phyloP scores from a whole-genome alignment of 108 stramenopile species.

The Cyclotella sp. region DNA sequence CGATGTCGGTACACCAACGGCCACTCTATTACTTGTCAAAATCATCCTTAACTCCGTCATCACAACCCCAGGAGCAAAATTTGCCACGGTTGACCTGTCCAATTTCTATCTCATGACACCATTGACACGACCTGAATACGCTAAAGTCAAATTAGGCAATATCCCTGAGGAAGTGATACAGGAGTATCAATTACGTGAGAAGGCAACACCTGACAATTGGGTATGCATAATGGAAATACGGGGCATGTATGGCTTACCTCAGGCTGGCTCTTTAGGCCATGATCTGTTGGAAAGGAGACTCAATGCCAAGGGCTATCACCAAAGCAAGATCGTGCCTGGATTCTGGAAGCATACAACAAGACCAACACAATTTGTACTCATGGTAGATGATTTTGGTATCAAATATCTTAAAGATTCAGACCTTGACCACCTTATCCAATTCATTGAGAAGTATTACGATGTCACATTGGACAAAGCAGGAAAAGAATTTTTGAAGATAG shows the following conservation, averaged over 20 bases:
- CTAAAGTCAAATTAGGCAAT: constrained; percentile 11
- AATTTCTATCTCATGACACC: constrained; percentile 26
- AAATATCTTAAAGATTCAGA: neutral
- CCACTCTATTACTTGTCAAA: too few relatives aligned
- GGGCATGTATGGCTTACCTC: neutral
- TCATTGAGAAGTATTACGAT: neutral
- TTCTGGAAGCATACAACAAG: neutral
- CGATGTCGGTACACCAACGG: too few relatives aligned
- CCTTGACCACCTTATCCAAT: neutral
- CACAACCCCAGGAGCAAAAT: constrained; percentile 8
- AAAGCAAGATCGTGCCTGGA: constrained; percentile 1
- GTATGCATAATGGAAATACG: neutral
- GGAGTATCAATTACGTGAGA: neutral
- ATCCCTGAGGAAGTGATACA: constrained; percentile 24
- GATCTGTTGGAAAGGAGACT: neutral
- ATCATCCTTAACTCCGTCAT: neutral
- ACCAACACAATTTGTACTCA: neutral
- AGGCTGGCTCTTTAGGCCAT: neutral
- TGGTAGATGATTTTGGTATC: neutral
- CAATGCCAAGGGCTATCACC: neutral
- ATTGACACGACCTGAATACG: neutral
- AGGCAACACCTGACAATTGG: neutral
- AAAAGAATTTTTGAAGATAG: neutral
- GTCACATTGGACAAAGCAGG: neutral
- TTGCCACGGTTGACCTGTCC: constrained; percentile 19